phyloP scores from a whole-genome alignment of 2,329 filamentous ascomycete genomes.

The Aspergillus udagawae region DNA sequence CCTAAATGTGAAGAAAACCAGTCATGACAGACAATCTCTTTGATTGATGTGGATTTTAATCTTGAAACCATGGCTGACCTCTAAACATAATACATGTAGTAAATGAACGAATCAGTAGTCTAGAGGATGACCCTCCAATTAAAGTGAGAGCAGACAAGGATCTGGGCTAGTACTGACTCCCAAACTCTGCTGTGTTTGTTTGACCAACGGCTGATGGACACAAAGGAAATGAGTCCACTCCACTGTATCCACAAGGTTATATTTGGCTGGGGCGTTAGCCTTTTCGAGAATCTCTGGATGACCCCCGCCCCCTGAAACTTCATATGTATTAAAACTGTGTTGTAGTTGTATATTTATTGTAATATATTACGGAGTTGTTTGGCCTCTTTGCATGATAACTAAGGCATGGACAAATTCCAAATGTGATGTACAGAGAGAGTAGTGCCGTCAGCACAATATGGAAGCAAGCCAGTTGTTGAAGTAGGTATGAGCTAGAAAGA shows the following conservation, averaged over 20 bases:
- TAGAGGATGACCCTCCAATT: background rate
- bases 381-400: background rate
- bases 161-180: constrained; percentile 9
- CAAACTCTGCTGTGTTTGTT: constrained; percentile 4
- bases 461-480: background rate
- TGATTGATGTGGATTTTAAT: background rate
- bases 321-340: background rate
- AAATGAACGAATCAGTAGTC: background rate
- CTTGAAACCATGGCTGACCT: constrained; percentile 10
- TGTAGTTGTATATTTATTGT: background rate
- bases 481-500: background rate
- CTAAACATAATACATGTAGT: background rate
- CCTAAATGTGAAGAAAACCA: background rate
- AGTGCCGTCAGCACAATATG: background rate
- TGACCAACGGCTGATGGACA: constrained; percentile 18
- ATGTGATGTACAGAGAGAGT: background rate
- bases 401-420: background rate
- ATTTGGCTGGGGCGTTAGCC: constrained; percentile 12
- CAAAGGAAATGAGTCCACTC: constrained; percentile 1
- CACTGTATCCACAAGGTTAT: constrained; percentile 15
- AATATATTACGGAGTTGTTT: background rate
- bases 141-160: constrained; percentile 16
- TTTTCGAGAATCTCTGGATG: background rate
- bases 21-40: background rate
- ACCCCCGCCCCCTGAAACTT: constrained; percentile 17